Base-by-base conservation (phyloP, 352 stramenopile species). In the Globisporangium acanthophoron region DNA sequence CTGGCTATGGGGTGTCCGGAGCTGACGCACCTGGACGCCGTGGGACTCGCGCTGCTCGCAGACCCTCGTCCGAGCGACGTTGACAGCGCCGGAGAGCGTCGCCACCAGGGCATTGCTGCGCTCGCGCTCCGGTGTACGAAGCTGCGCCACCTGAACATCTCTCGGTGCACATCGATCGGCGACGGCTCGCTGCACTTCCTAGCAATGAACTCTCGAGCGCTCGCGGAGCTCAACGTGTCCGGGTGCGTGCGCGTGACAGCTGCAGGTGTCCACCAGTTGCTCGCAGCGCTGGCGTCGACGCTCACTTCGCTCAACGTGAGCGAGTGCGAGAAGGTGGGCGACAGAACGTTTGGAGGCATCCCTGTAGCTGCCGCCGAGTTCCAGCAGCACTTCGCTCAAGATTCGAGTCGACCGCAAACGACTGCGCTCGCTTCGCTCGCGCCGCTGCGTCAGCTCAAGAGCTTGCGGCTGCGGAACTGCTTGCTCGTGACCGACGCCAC, bases 91-190 rank as follows among this genome's bases (percentile, higher is more conserved):
- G 50, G 29, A 8, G 45, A 58, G 16, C 37, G 5, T 9, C 18
- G 29, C 7, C 47, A 41, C 21, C 66, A 77, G 40, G 71, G 74
- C 3, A 60, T 89, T 18, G 58, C 68, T 1, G 71, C 75, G 0
- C 13, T 91, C 13, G 74, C 65, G 7, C 45, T 45, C 7, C 46
- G 60, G 0, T 88, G 78, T 39, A 16, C 35, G 0, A 69, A 61
- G 27, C 59, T 91, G n/a, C 60, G 52, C 21, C 66, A 87, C 54
- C 35, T 88, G 1, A 73, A 89, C 52, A 47, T 91, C 11, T 84
- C 81, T 1, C 67, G 67, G 29, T 89, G 79, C 51, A 7, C 51
- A 0, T 60, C 52, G 0, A 73, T 91, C 52, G 76, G 68, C 1
- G 78, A 89, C 61, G 59, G 58, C 3, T 64, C 67, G 4, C 57